Evolutionary conservation across 2,329 filamentous ascomycete species (phyloP), one percentile per base, ranked within the genome.

Genomic region (Ophiostoma ulmi): DNA sequence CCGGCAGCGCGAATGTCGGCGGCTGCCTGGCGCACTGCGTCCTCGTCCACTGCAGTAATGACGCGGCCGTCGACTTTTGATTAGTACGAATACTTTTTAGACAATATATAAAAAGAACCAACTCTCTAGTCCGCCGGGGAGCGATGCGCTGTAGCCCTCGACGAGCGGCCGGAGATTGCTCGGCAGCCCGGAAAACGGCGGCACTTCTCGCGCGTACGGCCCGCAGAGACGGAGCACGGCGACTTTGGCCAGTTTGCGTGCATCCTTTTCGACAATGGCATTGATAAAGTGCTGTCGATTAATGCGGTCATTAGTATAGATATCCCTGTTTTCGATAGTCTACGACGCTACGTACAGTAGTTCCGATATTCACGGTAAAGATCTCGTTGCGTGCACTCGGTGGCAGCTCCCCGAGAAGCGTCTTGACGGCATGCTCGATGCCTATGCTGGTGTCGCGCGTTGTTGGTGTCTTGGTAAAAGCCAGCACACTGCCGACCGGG

Each of bases 361-460:
- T 22, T 58, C 52, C 52, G 22, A 58, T 58, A 10, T 58, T 58
- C 8, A 58, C 52, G 10, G 52, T 58, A 14, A 58, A 31, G 22
- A 58, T 58, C 7, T 26, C 52, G 22, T 13, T 26, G n/a, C 52
- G 52, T 13, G 52, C 52, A 14, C n/a, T 31, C n/a, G n/a, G 52
- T 0, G 52, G 52, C 22, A 58, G 52, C 7, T 31, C 52, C 2
- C n/a, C 52, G 22, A 58, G 52, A 14, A 22, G 52, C 10, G 52
- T 58, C 52, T 58, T 58, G n/a, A 58, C 52, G n/a, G 52, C 52
- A 3, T 58, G 52, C 52, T 58, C 52, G 52, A 58, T 58, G 7
- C 52, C 52, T 13, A 58, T 58, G 52, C 52, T 26, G 10, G 52
- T 58, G 3, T 58, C 52, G 22, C 52, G 52, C 52, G 52, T 58